Percentiles rank a stretch among this genome's conserved stretches.
phyloP scores from a whole-genome alignment of 202 grass and related monocot species.

The Panicum virgatum region DNA sequence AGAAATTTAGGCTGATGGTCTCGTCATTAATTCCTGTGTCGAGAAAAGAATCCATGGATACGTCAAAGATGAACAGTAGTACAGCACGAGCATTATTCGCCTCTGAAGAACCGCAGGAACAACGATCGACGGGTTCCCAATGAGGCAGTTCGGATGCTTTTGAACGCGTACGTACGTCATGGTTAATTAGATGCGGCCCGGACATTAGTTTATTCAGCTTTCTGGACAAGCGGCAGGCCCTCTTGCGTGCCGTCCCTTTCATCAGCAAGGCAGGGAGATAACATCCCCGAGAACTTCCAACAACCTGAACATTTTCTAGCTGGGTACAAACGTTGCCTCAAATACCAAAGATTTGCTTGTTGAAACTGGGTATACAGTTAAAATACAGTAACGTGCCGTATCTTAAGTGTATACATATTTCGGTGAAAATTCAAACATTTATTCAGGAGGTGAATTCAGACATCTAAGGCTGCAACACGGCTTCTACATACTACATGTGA shows the following conservation, averaged over 20 bases:
- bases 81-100: background rate
- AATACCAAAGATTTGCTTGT: conserved; percentile 20
- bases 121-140: background rate
- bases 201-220: background rate
- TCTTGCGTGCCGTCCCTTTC: conserved; percentile 6
- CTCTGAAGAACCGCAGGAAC: background rate
- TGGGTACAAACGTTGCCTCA: conserved; percentile 22
- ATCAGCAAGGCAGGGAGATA: background rate
- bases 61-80: background rate
- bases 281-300: conserved; percentile 8
- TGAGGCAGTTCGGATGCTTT: background rate
- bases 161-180: background rate
- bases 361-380: background rate
- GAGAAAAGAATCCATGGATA: background rate
- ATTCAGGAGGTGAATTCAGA: conserved; percentile 1
- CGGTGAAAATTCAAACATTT: conserved; percentile 3
- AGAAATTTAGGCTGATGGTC: background rate
- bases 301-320: conserved; percentile 7
- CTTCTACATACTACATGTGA: conserved; percentile 16
- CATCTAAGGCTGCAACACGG: background rate
- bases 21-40: background rate
- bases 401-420: background rate
- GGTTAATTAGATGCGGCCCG: background rate
- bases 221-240: conserved; percentile 19
- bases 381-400: background rate